Conservation (phyloP, 345 rosid genomes). For the Conringia planisiliqua region DNA sequence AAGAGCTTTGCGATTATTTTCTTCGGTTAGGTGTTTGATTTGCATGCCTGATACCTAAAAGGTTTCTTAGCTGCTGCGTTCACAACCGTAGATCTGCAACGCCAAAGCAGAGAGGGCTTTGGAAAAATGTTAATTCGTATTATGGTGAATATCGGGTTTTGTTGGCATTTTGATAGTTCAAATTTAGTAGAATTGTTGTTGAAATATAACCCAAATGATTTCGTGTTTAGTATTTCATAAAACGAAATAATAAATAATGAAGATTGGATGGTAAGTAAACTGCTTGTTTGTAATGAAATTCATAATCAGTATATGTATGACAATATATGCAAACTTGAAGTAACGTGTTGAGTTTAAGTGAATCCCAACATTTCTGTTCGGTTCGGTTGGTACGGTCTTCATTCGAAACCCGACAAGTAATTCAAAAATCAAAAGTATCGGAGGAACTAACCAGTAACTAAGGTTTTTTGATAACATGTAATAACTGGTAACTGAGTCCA, state of each 20-base stretch:
- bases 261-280: not conserved
- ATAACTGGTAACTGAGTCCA: not conserved
- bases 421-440: not conserved
- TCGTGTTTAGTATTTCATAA: not conserved
- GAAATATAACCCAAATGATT: not conserved
- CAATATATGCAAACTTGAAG: not conserved
- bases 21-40: not conserved
- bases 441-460: not conserved
- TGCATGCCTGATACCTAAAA: not conserved
- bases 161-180: too few species aligned
- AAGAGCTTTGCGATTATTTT: not conserved
- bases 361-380: not conserved
- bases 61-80: not conserved
- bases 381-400: not conserved
- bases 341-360: not conserved
- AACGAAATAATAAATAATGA: not conserved
- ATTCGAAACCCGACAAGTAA: not conserved
- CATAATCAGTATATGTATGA: not conserved
- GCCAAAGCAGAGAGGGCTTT: not conserved
- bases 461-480: not conserved
- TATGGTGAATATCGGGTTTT: too few species aligned
- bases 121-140: not conserved
- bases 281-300: not conserved
- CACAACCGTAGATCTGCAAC: not conserved
- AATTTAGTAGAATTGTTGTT: too few species aligned